A percentile compares a stretch with the other conserved stretches of the same genome.
Conservation (phyloP, 345 rosid species). For the Populus deltoides region DNA sequence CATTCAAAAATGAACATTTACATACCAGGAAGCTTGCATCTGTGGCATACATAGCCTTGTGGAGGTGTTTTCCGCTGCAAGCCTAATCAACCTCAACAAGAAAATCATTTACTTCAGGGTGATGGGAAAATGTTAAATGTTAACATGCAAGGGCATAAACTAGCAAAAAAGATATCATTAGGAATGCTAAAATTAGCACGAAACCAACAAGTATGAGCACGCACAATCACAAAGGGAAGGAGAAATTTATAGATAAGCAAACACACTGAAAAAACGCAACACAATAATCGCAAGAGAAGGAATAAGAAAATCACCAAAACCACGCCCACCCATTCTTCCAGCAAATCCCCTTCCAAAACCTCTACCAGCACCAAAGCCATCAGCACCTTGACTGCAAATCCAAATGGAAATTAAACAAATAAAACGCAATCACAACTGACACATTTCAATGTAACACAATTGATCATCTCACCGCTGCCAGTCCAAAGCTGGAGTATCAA, state of each 20-base stretch:
- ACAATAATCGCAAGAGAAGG: conserved; percentile 2
- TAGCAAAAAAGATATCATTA: conserved; percentile 21
- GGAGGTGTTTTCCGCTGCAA: conserved; percentile 97
- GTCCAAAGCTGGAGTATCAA: conserved; percentile 93
- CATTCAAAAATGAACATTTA: conserved; percentile 1
- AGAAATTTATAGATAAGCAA: not conserved
- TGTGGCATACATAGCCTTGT: conserved; percentile 89
- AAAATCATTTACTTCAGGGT: conserved; percentile 19
- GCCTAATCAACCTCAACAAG: conserved; percentile 49
- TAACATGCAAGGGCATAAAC: not conserved
- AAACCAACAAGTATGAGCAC: not conserved
- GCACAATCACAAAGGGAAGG: not conserved
- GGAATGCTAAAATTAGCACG: not conserved
- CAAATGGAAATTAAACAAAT: conserved; percentile 12
- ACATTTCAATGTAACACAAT: not conserved
- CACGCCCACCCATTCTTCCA: conserved; percentile 95
- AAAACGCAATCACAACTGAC: not conserved
- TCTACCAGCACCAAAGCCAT: conserved; percentile 85
- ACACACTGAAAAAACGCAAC: not conserved
- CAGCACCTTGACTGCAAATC: conserved; percentile 72
- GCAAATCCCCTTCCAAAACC: conserved; percentile 89
- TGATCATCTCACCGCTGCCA: conserved; percentile 83
- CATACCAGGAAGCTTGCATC: conserved; percentile 94
- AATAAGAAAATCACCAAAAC: conserved; percentile 66
- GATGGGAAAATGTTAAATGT: not conserved